A percentile compares a stretch with the other conserved stretches of the same genome.
phyloP scores from a whole-genome alignment of 2,329 filamentous ascomycete species.

The Aureobasidium vineae region DNA sequence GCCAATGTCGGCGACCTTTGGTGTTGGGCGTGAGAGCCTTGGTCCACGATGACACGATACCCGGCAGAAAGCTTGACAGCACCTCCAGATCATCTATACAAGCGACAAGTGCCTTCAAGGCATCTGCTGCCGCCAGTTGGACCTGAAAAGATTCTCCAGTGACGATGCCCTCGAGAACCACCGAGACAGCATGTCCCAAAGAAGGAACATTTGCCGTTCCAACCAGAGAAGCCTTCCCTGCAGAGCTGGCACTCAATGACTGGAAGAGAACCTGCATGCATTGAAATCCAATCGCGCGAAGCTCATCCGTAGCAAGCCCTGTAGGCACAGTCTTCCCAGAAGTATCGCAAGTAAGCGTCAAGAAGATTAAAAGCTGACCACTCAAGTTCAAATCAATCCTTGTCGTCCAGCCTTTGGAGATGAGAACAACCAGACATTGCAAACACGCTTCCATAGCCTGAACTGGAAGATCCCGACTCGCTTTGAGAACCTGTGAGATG shows the following conservation, averaged over 20 bases:
- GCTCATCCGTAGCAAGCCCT: conserved; percentile 66
- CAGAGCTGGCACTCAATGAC: conserved; percentile 53
- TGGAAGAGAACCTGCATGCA: conserved; percentile 67
- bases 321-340: conserved; percentile 57
- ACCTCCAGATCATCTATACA: conserved; percentile 70
- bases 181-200: conserved; percentile 76
- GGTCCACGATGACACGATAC: conserved; percentile 77
- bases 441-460: conserved; percentile 72
- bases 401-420: conserved; percentile 75
- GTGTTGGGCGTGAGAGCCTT: conserved; percentile 70
- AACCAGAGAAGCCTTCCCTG: conserved; percentile 53
- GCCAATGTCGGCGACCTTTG: conserved; percentile 58
- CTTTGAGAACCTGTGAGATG: conserved; percentile 78
- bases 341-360: conserved; percentile 77
- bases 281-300: conserved; percentile 66
- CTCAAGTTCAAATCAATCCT: conserved; percentile 69
- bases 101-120: conserved; percentile 61
- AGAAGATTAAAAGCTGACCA: conserved; percentile 79
- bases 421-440: conserved; percentile 69
- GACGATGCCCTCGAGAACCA: conserved; percentile 71
- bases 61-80: conserved; percentile 81
- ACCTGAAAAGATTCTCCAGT: conserved; percentile 64
- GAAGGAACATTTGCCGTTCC: conserved; percentile 66
- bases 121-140: conserved; percentile 66
- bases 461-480: conserved; percentile 68